Percentiles rank a stretch among this genome's conserved stretches.
These are phyloP conservation scores for Stephania japonica DNA, from an alignment of 164 flowering plant species.

Conservation along the genomic window DNA sequence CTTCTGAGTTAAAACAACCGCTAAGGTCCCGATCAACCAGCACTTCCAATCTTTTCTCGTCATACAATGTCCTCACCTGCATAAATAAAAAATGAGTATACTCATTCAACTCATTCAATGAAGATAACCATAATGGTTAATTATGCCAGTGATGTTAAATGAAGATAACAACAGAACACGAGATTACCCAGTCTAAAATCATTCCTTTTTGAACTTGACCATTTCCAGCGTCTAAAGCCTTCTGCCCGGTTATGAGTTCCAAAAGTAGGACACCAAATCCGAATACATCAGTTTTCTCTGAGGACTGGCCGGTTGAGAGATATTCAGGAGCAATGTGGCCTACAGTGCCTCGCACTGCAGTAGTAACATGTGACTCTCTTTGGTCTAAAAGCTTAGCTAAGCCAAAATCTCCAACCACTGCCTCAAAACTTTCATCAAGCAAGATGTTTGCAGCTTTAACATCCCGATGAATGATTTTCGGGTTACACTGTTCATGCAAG, in stretches of 20 bases:
- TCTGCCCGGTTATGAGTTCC: slow-evolving; percentile 90
- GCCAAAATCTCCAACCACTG: slow-evolving; percentile 96
- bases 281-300: slow-evolving; percentile 96
- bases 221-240: slow-evolving; percentile 67
- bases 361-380: slow-evolving; percentile 91
- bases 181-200: slow-evolving; percentile 84
- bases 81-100: background rate
- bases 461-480: slow-evolving; percentile 92
- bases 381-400: slow-evolving; percentile 83
- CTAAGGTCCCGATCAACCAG: slow-evolving; percentile 70
- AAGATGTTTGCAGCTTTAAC: slow-evolving; percentile 96
- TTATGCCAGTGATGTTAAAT: background rate
- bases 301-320: slow-evolving; percentile 96
- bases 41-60: slow-evolving; percentile 61
- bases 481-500: slow-evolving; percentile 88
- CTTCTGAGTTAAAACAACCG: slow-evolving; percentile 44
- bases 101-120: background rate
- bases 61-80: slow-evolving; percentile 67
- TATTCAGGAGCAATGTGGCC: slow-evolving; percentile 99
- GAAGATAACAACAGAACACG: background rate
- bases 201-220: slow-evolving; percentile 78
- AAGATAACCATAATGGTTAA: background rate
- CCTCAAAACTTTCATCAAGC: slow-evolving; percentile 91
- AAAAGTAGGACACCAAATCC: slow-evolving; percentile 90
- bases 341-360: slow-evolving; percentile 93